A percentile compares a stretch with the other conserved stretches of the same genome.
Evolutionary conservation across 495 filamentous ascomycete species (phyloP).

Genomic region (Xylaria sp.): DNA sequence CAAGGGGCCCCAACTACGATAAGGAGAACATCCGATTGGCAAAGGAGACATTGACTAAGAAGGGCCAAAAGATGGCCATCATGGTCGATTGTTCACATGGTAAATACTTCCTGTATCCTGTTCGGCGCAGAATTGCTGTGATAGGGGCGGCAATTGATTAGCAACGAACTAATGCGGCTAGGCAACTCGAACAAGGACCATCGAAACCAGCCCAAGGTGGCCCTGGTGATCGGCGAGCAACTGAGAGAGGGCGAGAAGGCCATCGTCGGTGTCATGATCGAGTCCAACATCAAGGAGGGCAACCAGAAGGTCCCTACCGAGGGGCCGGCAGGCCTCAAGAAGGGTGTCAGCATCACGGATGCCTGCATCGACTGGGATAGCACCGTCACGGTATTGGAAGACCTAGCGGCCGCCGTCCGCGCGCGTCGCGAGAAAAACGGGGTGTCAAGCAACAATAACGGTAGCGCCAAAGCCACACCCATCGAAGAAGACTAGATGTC

Average conservation of each 20-base stretch:
- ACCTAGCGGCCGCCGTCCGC: conserved; percentile 84
- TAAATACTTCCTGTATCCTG: conserved; percentile 41
- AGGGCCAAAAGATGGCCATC: conserved; percentile 85
- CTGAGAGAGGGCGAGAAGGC: conserved; percentile 83
- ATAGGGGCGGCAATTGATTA: not conserved
- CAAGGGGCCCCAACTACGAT: conserved; percentile 94
- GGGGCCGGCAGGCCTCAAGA: conserved; percentile 78
- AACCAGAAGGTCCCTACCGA: conserved; percentile 91
- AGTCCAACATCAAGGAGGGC: conserved; percentile 96
- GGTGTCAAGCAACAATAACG: conserved; percentile 33
- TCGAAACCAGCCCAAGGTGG: conserved; percentile 92
- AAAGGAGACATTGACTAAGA: conserved; percentile 81
- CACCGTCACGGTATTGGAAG: conserved; percentile 84
- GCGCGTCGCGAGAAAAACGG: conserved; percentile 66
- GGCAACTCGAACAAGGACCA: conserved; percentile 79
- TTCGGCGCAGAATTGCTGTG: not conserved
- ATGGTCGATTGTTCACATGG: conserved; percentile 99
- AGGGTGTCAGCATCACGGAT: conserved; percentile 96
- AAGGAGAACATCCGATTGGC: conserved; percentile 77
- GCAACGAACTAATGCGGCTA: conserved; percentile 40
- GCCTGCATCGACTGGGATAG: conserved; percentile 95
- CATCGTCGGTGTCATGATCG: conserved; percentile 98
- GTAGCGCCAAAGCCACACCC: conserved; percentile 39
- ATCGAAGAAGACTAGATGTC: conserved; percentile 53
- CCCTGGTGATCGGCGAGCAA: conserved; percentile 81